A percentile compares a stretch with the other conserved stretches of the same genome.
Conservation (phyloP, 1,284 basidiomycete genomes). For the Trichosporon coremiiforme region DNA sequence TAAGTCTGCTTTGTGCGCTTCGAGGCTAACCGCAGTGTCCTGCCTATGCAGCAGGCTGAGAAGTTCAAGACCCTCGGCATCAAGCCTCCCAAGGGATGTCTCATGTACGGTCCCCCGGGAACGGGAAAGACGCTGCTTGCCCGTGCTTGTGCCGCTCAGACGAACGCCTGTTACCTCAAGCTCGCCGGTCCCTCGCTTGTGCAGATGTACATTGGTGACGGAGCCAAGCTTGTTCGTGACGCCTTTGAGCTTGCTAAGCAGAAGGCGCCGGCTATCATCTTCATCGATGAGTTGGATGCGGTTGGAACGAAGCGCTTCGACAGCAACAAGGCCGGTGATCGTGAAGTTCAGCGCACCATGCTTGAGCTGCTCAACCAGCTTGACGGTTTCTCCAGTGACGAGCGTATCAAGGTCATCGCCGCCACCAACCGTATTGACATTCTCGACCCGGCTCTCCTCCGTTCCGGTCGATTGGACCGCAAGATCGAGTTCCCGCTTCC, state of each 20-base stretch:
- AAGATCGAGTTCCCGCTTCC: conserved; percentile 82
- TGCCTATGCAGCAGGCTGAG: conserved; percentile 78
- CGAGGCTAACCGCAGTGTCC: conserved; percentile 57
- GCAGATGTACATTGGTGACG: conserved; percentile 79
- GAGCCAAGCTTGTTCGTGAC: conserved; percentile 95
- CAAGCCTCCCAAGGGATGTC: conserved; percentile 72
- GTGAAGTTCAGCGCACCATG: conserved; percentile 99
- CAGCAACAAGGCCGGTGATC: conserved; percentile 94
- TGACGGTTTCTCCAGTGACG: conserved; percentile 83
- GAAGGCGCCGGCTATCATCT: conserved; percentile 96
- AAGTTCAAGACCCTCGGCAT: conserved; percentile 81
- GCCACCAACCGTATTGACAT: conserved; percentile 99
- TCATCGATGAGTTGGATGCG: conserved; percentile 98
- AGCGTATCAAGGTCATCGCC: conserved; percentile 98
- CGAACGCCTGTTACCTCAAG: conserved; percentile 78
- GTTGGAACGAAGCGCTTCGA: conserved; percentile 99
- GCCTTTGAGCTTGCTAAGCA: conserved; percentile 98
- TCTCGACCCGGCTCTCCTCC: conserved; percentile 75
- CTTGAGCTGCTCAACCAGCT: conserved; percentile 92
- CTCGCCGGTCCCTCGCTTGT: conserved; percentile 68
- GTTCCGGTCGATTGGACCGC: conserved; percentile 73
- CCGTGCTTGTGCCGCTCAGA: conserved; percentile 75
- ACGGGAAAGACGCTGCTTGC: conserved; percentile 78
- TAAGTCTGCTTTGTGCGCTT: conserved; percentile 32
- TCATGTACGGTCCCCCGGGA: conserved; percentile 79